These are phyloP conservation scores for Aureobasidium sp. DNA, from an alignment of 2,329 filamentous ascomycete genomes.

Conservation along the genomic window DNA sequence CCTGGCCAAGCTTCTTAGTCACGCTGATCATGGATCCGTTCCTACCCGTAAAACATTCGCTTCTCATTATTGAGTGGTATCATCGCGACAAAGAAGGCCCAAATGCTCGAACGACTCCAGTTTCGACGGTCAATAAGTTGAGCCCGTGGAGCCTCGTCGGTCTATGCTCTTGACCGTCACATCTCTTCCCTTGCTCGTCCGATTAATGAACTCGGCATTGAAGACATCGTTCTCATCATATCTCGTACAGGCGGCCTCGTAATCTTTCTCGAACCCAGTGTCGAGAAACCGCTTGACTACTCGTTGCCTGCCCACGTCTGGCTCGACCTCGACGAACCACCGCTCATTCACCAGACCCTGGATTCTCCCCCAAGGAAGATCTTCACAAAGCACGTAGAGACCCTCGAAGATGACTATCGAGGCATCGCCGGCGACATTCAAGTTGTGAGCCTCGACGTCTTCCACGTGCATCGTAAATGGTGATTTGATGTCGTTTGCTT, in stretches of 20 bases:
- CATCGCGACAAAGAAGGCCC: background rate
- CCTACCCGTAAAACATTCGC: background rate
- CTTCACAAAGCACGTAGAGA: constrained; percentile 11
- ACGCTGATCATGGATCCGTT: background rate
- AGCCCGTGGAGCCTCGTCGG: background rate
- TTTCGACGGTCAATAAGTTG: background rate
- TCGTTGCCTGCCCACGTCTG: background rate
- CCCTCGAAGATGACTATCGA: constrained; percentile 13
- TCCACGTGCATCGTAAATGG: constrained; percentile 6
- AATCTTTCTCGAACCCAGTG: constrained; percentile 1
- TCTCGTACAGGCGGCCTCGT: constrained; percentile 4
- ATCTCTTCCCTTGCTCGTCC: constrained; percentile 8
- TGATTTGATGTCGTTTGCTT: constrained; percentile 4
- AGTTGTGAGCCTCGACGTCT: background rate
- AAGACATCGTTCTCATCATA: constrained; percentile 14
- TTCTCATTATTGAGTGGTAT: background rate
- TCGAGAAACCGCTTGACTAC: constrained; percentile 3
- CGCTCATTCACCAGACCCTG: background rate
- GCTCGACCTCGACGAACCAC: constrained; percentile 8
- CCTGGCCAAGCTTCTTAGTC: background rate
- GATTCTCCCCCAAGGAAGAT: constrained; percentile 3
- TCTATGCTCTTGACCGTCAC: constrained; percentile 5
- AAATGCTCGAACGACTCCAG: background rate
- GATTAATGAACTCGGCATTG: constrained; percentile 5
- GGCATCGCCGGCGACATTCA: constrained; percentile 5